phyloP scores from a whole-genome alignment of 164 flowering plant genomes.

The Annona squamosa region DNA sequence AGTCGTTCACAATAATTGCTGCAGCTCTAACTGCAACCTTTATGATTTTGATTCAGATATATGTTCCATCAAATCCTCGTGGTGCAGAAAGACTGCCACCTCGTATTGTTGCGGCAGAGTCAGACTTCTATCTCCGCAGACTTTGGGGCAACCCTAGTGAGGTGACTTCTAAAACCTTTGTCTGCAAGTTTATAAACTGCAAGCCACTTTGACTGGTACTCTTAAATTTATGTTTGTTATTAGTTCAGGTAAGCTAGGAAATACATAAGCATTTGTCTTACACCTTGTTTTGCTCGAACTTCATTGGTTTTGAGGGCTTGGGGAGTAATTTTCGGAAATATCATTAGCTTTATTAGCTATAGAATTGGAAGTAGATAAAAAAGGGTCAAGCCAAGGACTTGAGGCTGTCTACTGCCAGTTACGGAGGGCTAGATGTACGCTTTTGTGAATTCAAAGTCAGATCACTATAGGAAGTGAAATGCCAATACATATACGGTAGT shows the following conservation, averaged over 20 bases:
- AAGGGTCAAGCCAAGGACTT: too few relatives aligned
- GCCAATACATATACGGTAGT: too few relatives aligned
- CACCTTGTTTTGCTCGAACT: too few relatives aligned
- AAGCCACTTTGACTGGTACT: neutral
- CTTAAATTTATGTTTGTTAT: neutral
- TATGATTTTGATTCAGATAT: constrained; percentile 46
- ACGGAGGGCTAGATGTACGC: too few relatives aligned
- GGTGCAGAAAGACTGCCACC: constrained; percentile 95
- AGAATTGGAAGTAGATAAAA: too few relatives aligned
- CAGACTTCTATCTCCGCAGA: constrained; percentile 75
- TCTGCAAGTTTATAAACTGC: neutral
- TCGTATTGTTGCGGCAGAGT: constrained; percentile 58
- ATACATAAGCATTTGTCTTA: too few relatives aligned
- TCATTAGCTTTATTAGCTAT: too few relatives aligned
- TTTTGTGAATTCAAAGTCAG: too few relatives aligned
- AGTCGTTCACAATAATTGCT: neutral
- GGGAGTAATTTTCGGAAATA: too few relatives aligned
- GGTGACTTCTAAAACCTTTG: constrained; percentile 30
- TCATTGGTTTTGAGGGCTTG: too few relatives aligned
- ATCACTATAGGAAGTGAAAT: too few relatives aligned
- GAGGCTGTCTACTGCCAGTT: too few relatives aligned
- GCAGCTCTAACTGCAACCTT: neutral
- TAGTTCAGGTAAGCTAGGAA: neutral
- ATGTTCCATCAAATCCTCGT: constrained; percentile 84
- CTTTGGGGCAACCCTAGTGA: constrained; percentile 86